These are phyloP conservation scores for Chaetothyriales sp. DNA, from an alignment of 2,329 filamentous ascomycete species.

Conservation along the genomic window DNA sequence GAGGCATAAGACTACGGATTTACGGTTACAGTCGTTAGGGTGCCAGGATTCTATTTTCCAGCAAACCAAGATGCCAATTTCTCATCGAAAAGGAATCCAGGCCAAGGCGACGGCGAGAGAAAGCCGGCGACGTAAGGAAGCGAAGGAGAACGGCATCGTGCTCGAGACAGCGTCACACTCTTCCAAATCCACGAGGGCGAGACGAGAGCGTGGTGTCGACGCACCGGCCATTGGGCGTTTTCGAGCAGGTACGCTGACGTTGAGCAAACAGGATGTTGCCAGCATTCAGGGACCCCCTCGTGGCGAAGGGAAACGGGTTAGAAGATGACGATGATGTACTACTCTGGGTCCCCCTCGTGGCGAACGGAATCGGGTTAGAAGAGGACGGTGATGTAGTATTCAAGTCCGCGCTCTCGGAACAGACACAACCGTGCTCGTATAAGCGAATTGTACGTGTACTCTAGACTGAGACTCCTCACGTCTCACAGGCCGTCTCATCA, in stretches of 20 bases:
- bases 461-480: not conserved
- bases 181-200: conserved; percentile 24
- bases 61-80: conserved; percentile 81
- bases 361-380: not conserved
- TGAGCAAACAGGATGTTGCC: conserved; percentile 65
- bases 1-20: conserved; percentile 67
- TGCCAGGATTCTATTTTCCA: conserved; percentile 60
- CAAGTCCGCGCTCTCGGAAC: not conserved
- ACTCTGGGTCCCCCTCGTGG: conserved; percentile 25
- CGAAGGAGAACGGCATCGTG: conserved; percentile 79
- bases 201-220: conserved; percentile 53
- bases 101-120: conserved; percentile 54
- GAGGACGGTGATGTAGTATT: not conserved
- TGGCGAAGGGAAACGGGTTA: not conserved
- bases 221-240: conserved; percentile 70
- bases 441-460: not conserved
- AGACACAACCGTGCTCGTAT: not conserved
- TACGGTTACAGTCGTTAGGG: conserved; percentile 69
- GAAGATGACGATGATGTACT: not conserved
- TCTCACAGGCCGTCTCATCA: not conserved
- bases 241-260: conserved; percentile 59
- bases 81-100: conserved; percentile 70
- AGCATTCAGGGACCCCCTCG: conserved; percentile 45
- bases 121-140: conserved; percentile 58
- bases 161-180: conserved; percentile 46